These are phyloP conservation scores for Pyrus communis DNA, from an alignment of 306 rosid species.

Conservation along the genomic window DNA sequence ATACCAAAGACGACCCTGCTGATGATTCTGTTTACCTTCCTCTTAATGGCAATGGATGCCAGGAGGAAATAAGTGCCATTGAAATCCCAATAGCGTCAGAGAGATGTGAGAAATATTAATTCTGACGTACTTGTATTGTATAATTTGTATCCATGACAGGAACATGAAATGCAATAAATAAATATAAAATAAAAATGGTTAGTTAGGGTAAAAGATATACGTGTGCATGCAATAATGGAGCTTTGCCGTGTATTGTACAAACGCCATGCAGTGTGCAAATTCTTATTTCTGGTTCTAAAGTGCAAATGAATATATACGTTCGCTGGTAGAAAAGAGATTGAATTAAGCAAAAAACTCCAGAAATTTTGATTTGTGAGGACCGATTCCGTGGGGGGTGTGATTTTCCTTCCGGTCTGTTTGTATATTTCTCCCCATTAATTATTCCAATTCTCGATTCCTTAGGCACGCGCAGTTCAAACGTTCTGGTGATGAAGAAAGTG, in stretches of 20 bases:
- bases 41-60: neutral
- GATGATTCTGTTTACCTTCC: neutral
- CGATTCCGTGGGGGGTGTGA: neutral
- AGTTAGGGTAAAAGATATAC: neutral
- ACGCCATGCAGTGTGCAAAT: neutral
- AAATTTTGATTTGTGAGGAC: neutral
- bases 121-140: neutral
- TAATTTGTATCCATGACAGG: no score
- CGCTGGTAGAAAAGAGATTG: neutral
- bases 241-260: no score
- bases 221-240: neutral
- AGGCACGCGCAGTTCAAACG: neutral
- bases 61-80: neutral
- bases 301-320: neutral
- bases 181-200: no score
- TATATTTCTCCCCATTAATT: neutral
- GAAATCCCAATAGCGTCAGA: neutral
- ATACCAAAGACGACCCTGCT: conserved; percentile 6
- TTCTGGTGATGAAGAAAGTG: neutral
- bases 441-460: neutral
- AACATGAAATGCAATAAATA: neutral
- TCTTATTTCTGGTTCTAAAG: neutral
- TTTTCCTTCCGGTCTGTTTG: no score
- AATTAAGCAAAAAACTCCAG: neutral
- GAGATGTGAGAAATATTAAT: neutral